A percentile compares a stretch with the other conserved stretches of the same genome.
phyloP scores from a whole-genome alignment of 768 basidiomycete genomes.

The Lanmaoa pseudosensibilis region DNA sequence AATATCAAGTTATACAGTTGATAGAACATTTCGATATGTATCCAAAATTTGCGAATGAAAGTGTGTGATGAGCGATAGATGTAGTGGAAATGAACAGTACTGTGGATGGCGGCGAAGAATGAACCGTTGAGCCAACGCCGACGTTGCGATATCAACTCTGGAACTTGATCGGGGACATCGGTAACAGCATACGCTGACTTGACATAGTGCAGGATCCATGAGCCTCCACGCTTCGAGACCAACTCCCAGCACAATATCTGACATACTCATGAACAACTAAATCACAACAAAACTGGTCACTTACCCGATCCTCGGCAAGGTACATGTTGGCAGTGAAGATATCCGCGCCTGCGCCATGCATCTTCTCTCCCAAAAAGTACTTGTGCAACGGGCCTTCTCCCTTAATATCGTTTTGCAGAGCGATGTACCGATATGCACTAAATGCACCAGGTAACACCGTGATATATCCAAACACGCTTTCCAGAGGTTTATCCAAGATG shows the following conservation, averaged over 20 bases:
- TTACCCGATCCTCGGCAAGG: slow-evolving; percentile 81
- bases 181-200: slow-evolving; percentile 92
- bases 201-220: slow-evolving; percentile 96
- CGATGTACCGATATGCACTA: slow-evolving; percentile 89
- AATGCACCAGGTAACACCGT: slow-evolving; percentile 92
- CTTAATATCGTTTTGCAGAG: slow-evolving; percentile 77
- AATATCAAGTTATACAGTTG: slow-evolving; percentile 90
- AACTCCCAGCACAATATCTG: slow-evolving; percentile 96
- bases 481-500: slow-evolving; percentile 89
- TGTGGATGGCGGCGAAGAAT: slow-evolving; percentile 96
- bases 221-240: slow-evolving; percentile 86
- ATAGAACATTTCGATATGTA: slow-evolving; percentile 92
- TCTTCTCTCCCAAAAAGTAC: slow-evolving; percentile 96
- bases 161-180: slow-evolving; percentile 93
- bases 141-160: slow-evolving; percentile 92
- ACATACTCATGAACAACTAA: slow-evolving; percentile 17
- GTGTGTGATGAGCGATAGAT: slow-evolving; percentile 89
- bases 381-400: slow-evolving; percentile 91
- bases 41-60: slow-evolving; percentile 85
- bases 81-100: slow-evolving; percentile 90
- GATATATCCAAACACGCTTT: slow-evolving; percentile 91
- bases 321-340: slow-evolving; percentile 98
- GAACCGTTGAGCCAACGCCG: slow-evolving; percentile 97
- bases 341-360: slow-evolving; percentile 85
- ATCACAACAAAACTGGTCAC: slow-evolving; percentile 20